A percentile compares a stretch with the other conserved stretches of the same genome.
phyloP scores from a whole-genome alignment of 441 rosid species.

The Flueggea neowawraea region DNA sequence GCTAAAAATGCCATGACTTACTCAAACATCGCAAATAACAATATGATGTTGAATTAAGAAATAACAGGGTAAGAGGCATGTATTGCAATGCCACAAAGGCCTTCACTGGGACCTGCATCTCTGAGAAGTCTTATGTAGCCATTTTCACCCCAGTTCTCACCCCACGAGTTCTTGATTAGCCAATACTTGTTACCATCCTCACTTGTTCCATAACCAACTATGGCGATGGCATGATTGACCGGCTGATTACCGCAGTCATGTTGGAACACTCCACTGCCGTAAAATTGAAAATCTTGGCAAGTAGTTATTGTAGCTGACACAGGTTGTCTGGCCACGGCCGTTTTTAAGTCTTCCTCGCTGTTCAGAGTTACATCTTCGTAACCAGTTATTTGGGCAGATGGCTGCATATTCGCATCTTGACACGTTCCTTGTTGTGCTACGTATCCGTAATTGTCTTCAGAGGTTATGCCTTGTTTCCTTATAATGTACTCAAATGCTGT shows the following conservation, averaged over 20 bases:
- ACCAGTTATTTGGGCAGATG: constrained; percentile 47
- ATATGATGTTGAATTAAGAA: too few relatives aligned
- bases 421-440: constrained; percentile 35
- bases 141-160: too few relatives aligned
- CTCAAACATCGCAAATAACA: too few relatives aligned
- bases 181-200: constrained; percentile 31
- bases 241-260: constrained; percentile 61
- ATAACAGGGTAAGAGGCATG: constrained; percentile 44
- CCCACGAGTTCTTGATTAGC: too few relatives aligned
- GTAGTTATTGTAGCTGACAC: constrained; percentile 71
- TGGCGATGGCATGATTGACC: constrained; percentile 60
- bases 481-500: constrained; percentile 65
- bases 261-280: constrained; percentile 65
- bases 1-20: too few relatives aligned
- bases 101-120: constrained; percentile 42
- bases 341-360: constrained; percentile 44
- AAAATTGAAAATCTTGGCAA: constrained; percentile 60
- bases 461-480: constrained; percentile 50
- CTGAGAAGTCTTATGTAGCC: constrained; percentile 69
- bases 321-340: constrained; percentile 72
- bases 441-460: constrained; percentile 57
- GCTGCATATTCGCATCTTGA: constrained; percentile 22
- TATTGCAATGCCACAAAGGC: constrained; percentile 80
- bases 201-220: constrained; percentile 62
- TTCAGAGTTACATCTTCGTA: constrained; percentile 51